phyloP scores from a whole-genome alignment of 441 rosid species.

The Populus tomentosa region DNA sequence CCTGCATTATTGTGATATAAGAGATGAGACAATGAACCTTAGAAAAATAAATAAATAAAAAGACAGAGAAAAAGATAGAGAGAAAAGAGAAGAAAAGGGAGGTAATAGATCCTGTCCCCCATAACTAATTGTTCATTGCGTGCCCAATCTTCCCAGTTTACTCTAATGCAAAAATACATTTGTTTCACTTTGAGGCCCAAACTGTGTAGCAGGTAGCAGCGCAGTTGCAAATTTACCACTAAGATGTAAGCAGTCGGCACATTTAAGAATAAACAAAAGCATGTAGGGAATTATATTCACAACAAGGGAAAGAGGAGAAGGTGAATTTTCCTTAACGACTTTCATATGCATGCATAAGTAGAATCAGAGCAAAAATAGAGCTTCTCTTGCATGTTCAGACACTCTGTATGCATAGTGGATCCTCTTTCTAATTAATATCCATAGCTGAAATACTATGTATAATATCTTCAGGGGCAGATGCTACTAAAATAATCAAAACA shows the following conservation, averaged over 20 bases:
- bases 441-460: not conserved
- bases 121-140: not conserved
- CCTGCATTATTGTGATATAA: slow-evolving; percentile 19
- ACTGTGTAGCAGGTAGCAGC: not conserved
- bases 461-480: not conserved
- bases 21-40: slow-evolving; percentile 1
- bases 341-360: not conserved
- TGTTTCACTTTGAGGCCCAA: not conserved
- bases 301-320: not conserved
- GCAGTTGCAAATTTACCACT: not conserved
- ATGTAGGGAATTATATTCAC: not conserved
- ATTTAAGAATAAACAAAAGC: not conserved
- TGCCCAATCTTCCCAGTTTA: not conserved
- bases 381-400: not conserved
- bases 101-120: not conserved
- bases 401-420: not conserved
- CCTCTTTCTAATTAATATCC: not conserved
- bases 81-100: not conserved
- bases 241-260: not conserved
- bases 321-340: not conserved
- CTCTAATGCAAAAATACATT: not conserved
- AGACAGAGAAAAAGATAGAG: not conserved
- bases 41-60: not conserved
- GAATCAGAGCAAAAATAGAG: not conserved
- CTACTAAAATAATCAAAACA: not conserved